Evolutionary conservation across 1,284 basidiomycete species (phyloP), one percentile per base, ranked within the genome.

Genomic region (Pholiota adiposa): DNA sequence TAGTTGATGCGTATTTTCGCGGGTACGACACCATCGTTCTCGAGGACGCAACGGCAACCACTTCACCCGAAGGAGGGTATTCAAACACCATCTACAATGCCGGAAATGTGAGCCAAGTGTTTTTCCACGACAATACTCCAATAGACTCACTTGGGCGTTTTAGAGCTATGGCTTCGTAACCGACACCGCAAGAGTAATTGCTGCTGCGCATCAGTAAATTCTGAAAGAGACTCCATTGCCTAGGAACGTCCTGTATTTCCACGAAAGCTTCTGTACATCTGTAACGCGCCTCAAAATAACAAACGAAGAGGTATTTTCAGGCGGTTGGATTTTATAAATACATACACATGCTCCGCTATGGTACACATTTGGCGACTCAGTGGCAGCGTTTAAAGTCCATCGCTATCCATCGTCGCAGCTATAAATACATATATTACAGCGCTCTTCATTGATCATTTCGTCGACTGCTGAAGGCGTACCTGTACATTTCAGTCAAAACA

Each of bases 141-240:
- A 38, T 55, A 57, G 58, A 64, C 58, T 58, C 53, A 34, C 21
- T 56, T 44, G 21, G n/a, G 49, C 14, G 48, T 25, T 57, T 54
- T 60, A 87, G 85, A 77, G 75, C 65, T 88, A 86, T 55, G 87
- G 85, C 1, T 88, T 87, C 68, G 76, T 85, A 5, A 86, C 85
- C 7, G 81, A 85, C 67, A 80, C 81, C 12, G 65, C 67, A 52
- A 75, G 76, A 48, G 71, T 85, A 18, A 67, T 77, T 56, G 61
- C 69, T 57, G 67, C 68, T 44, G 63, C 68, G 40, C 60, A 46
- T 33, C 23, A 63, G 27, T 63, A 46, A 53, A 53, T 23, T 27
- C n/a, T 41, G 43, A 44, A 51, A 25, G 56, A 52, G 21, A 41
- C 19, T 36, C 9, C 25, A 49, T 43, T 23, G 27, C 40, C 27